Percentiles rank a stretch among this genome's conserved stretches.
Conservation (phyloP, 768 basidiomycete genomes). For the Cystoderma amianthinum region DNA sequence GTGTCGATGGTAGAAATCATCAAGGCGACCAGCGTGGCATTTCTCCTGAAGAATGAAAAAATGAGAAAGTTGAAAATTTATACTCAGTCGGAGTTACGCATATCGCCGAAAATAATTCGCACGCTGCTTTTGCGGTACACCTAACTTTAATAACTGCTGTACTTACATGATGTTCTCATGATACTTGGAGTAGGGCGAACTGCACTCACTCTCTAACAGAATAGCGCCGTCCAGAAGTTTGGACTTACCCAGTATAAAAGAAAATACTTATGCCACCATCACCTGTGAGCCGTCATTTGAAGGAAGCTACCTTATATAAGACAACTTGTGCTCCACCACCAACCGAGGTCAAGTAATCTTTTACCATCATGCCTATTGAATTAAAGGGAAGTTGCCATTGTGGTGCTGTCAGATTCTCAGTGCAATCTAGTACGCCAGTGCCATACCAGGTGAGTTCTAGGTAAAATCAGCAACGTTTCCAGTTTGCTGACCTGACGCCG, state of each 20-base stretch:
- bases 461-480: too few species aligned
- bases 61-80: too few species aligned
- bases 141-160: too few species aligned
- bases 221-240: too few species aligned
- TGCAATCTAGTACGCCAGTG: conserved; percentile 49
- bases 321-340: too few species aligned
- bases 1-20: conserved; percentile 32
- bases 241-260: too few species aligned
- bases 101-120: not conserved
- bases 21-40: conserved; percentile 43
- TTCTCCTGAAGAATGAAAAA: too few species aligned
- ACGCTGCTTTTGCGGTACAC: too few species aligned
- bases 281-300: not conserved
- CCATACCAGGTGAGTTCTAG: conserved; percentile 48
- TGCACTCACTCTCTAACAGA: too few species aligned
- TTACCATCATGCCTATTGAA: conserved; percentile 44
- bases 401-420: conserved; percentile 38
- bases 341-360: conserved; percentile 4
- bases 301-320: not conserved
- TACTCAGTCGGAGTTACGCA: conserved; percentile 8
- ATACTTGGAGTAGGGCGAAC: too few species aligned
- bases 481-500: not conserved
- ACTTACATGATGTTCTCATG: too few species aligned
- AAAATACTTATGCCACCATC: not conserved
- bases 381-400: conserved; percentile 52